Conservation (phyloP, 1,284 basidiomycete species). For the Cyathus olla region DNA sequence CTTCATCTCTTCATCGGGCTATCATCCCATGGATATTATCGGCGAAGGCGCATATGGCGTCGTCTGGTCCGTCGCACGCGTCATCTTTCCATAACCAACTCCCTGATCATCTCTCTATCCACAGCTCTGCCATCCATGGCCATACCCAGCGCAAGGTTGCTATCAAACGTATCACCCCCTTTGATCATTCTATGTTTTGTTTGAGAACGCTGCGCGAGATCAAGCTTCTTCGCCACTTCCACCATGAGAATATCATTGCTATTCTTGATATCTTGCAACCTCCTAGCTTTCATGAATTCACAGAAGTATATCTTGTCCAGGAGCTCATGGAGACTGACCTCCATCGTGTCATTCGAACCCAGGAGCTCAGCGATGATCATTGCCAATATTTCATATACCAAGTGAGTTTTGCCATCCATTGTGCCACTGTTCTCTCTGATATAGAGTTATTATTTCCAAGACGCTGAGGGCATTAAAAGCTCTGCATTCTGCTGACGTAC, state of each 20-base stretch:
- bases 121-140: conserved; percentile 75
- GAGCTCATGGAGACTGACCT: conserved; percentile 94
- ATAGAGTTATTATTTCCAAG: conserved; percentile 45
- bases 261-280: conserved; percentile 85
- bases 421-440: conserved; percentile 11
- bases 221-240: conserved; percentile 86
- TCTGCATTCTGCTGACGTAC: conserved; percentile 90
- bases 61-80: conserved; percentile 58
- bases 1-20: conserved; percentile 74
- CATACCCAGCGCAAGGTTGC: conserved; percentile 77
- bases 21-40: conserved; percentile 82
- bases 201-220: conserved; percentile 89
- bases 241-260: conserved; percentile 86
- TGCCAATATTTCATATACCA: conserved; percentile 97
- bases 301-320: conserved; percentile 86
- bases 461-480: conserved; percentile 93
- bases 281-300: conserved; percentile 73
- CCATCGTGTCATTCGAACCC: conserved; percentile 89
- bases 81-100: conserved; percentile 17
- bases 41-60: conserved; percentile 89
- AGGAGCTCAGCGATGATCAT: conserved; percentile 89
- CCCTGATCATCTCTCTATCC: conserved; percentile 3
- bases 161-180: conserved; percentile 87
- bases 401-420: conserved; percentile 51
- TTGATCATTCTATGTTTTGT: conserved; percentile 92